These are phyloP conservation scores for Phytophthora vignae DNA, from an alignment of 352 stramenopile genomes.

Conservation along the genomic window DNA sequence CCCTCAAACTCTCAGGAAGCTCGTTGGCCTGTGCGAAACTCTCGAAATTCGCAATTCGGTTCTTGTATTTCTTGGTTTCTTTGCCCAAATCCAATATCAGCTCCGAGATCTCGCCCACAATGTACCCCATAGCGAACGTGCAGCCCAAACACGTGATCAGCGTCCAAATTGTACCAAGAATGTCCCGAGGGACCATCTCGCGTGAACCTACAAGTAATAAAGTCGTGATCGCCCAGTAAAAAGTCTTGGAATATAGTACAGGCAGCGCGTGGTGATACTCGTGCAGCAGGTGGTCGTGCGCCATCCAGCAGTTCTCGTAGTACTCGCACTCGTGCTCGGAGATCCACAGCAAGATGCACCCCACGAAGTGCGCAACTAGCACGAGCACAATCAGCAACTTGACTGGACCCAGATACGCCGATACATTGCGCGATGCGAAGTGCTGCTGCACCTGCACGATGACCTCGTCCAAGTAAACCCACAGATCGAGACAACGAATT, in stretches of 20 bases:
- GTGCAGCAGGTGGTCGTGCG: constrained; percentile 37
- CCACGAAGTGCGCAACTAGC: constrained; percentile 58
- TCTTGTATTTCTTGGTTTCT: neutral
- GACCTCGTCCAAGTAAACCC: constrained; percentile 55
- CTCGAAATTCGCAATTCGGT: neutral
- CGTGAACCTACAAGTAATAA: neutral
- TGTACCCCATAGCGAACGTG: neutral
- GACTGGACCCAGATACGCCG: constrained; percentile 59
- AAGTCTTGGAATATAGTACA: neutral
- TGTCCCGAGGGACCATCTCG: neutral
- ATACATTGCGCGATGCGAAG: constrained; percentile 64
- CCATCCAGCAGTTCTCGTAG: constrained; percentile 56
- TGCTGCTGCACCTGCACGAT: constrained; percentile 67
- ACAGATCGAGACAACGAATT: constrained; percentile 53
- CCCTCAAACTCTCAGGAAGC: neutral
- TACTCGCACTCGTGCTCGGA: constrained; percentile 56
- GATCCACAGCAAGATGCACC: constrained; percentile 69
- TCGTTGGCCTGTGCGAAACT: neutral
- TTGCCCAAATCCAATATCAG: neutral
- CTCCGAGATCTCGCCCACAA: neutral
- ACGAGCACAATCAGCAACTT: constrained; percentile 69
- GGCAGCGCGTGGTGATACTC: constrained; percentile 1
- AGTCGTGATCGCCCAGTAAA: neutral
- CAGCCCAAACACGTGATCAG: neutral
- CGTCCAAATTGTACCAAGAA: neutral